Evolutionary conservation across 2,329 filamentous ascomycete species (phyloP), one percentile per base, ranked within the genome.

Genomic region (Cryphonectria parasitica): DNA sequence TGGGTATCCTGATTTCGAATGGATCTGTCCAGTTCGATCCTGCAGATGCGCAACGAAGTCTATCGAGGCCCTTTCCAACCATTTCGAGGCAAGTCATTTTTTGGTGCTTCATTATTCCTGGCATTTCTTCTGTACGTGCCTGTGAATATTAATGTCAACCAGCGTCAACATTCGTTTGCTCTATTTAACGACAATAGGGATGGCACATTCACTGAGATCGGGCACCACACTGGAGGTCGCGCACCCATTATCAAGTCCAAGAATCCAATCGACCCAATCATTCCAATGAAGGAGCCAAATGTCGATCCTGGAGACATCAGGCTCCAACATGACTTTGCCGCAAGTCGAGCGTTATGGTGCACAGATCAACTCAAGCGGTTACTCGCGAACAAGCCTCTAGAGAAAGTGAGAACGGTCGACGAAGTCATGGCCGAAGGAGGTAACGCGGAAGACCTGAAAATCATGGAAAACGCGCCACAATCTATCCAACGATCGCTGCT

Each of bases 101-200:
- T 22, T n/a, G 34, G 34, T 34, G 34, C 56, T 49, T 28, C 58
- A 39, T 41, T 15, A 22, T 49, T 2, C 7, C 5, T 22, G 17
- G 15, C 58, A n/a, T 52, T 28, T 1, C 0, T 4, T 22, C 10
- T 6, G 2, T 10, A 11, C 28, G 11, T 56, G 25, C 25, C 25
- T 17, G 25, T 56, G 62, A 34, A 5, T 34, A 13, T 6, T 52
- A 4, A 56, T 6, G 6, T 56, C 52, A 5, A 25, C 28, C 17
- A 71, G 70, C 1, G n/a, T 10, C 2, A 13, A 10, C 70, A 71
- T n/a, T 1, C 34, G n/a, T 49, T 43, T 15, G n/a, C 34, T 3
- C 22, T 64, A 1, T 31, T 71, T 2, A 71, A 71, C 49, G 70
- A 71, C 58, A 69, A 71, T n/a, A 13, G 67, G 31, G 67, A 71